A percentile compares a stretch with the other conserved stretches of the same genome.
These are phyloP conservation scores for Prunus campanulata DNA, from an alignment of 306 rosid genomes.

Conservation along the genomic window DNA sequence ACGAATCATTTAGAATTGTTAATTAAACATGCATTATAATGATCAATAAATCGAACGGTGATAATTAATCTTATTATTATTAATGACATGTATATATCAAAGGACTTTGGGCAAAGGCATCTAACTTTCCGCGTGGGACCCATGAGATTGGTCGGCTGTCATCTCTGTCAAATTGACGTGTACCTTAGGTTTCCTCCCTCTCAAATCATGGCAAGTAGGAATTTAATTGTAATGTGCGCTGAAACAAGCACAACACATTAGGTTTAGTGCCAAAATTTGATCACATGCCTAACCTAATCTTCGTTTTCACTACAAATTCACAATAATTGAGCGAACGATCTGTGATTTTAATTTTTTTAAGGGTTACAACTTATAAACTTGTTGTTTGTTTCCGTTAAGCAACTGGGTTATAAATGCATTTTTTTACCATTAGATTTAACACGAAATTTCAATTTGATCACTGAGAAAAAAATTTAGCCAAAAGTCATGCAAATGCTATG, in stretches of 20 bases:
- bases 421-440: too few relatives aligned
- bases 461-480: too few relatives aligned
- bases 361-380: too few relatives aligned
- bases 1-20: not conserved
- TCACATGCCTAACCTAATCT: constrained; percentile 37
- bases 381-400: too few relatives aligned
- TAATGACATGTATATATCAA: not conserved
- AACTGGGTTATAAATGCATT: too few relatives aligned
- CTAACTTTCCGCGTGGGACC: constrained; percentile 34
- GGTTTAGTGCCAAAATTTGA: constrained; percentile 29
- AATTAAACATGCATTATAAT: not conserved
- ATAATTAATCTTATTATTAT: not conserved
- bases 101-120: constrained; percentile 8
- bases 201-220: constrained; percentile 50
- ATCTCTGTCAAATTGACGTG: constrained; percentile 48
- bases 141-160: constrained; percentile 48
- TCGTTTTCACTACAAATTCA: not conserved
- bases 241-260: constrained; percentile 23
- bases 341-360: too few relatives aligned
- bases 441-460: too few relatives aligned
- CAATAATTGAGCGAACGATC: not conserved
- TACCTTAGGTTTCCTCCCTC: constrained; percentile 28
- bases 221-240: constrained; percentile 15
- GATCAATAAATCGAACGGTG: not conserved
- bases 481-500: too few relatives aligned